These are phyloP conservation scores for Yamadazyma dendronema DNA, from an alignment of 1,139 yeast species.

Conservation along the genomic window DNA sequence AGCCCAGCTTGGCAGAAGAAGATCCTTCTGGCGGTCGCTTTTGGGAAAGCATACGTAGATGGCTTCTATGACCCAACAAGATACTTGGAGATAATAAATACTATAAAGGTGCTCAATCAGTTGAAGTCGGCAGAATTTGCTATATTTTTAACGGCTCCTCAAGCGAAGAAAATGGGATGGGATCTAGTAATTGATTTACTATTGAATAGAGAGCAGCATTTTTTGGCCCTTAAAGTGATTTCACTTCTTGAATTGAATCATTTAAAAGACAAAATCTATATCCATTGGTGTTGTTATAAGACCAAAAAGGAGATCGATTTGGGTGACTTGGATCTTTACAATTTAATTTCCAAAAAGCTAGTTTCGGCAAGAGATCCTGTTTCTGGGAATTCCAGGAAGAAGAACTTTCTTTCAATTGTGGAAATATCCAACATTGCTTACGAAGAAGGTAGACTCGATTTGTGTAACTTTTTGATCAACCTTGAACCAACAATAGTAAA, in stretches of 20 bases:
- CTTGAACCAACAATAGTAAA: slow-evolving; percentile 65
- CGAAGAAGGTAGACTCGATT: slow-evolving; percentile 74
- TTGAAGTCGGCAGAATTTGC: slow-evolving; percentile 66
- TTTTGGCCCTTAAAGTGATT: slow-evolving; percentile 62
- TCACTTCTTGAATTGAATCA: slow-evolving; percentile 44
- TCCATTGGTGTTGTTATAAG: slow-evolving; percentile 81
- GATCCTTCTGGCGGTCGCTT: slow-evolving; percentile 75
- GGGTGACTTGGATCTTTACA: slow-evolving; percentile 59
- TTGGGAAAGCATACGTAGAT: slow-evolving; percentile 71
- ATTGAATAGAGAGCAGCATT: slow-evolving; percentile 59
- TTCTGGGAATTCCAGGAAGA: slow-evolving; percentile 10
- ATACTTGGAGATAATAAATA: slow-evolving; percentile 60
- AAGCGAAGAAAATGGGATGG: slow-evolving; percentile 53
- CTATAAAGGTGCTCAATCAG: slow-evolving; percentile 67
- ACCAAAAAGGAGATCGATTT: slow-evolving; percentile 53
- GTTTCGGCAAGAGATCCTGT: slow-evolving; percentile 16
- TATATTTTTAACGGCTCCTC: slow-evolving; percentile 59
- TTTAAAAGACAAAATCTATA: slow-evolving; percentile 57
- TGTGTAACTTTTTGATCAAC: slow-evolving; percentile 65
- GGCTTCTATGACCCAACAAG: slow-evolving; percentile 50
- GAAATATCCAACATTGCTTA: slow-evolving; percentile 68
- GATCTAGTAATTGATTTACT: slow-evolving; percentile 58
- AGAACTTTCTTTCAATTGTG: slow-evolving; percentile 52
- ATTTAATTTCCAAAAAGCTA: slow-evolving; percentile 48
- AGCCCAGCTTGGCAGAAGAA: slow-evolving; percentile 78